A percentile compares a stretch with the other conserved stretches of the same genome.
phyloP scores from a whole-genome alignment of 225 moss, liverwort and hornwort genomes.

The Ulota crispa region DNA sequence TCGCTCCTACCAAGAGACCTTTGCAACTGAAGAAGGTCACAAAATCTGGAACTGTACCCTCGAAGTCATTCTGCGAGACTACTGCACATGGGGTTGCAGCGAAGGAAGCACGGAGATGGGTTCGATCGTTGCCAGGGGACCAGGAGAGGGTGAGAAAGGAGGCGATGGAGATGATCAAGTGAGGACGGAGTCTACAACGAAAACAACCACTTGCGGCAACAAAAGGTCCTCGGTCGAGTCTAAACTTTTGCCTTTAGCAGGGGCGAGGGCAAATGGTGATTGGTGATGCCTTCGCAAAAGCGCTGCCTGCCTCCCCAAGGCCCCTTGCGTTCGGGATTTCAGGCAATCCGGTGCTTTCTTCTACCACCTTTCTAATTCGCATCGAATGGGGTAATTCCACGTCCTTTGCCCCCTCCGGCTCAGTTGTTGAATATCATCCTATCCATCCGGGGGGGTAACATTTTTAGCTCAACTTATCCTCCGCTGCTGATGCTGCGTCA shows the following conservation, averaged over 20 bases:
- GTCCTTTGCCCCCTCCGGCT: background rate
- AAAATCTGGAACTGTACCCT: background rate
- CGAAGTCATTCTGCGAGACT: background rate
- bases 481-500: slow-evolving; percentile 1
- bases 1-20: too few species aligned
- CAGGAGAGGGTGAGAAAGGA: background rate
- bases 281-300: background rate
- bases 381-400: background rate
- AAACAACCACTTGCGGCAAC: background rate
- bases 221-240: background rate
- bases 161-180: background rate
- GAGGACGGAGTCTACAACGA: background rate
- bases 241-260: background rate
- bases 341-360: background rate
- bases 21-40: background rate
- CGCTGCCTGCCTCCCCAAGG: background rate
- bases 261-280: slow-evolving; percentile 12
- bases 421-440: background rate
- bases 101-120: background rate
- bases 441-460: background rate
- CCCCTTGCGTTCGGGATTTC: background rate
- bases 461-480: background rate
- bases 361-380: background rate
- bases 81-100: background rate
- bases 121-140: background rate